Percentiles rank a stretch among this genome's conserved stretches.
phyloP scores from a whole-genome alignment of 1,284 basidiomycete genomes.

The Apiotrichum gamsii region DNA sequence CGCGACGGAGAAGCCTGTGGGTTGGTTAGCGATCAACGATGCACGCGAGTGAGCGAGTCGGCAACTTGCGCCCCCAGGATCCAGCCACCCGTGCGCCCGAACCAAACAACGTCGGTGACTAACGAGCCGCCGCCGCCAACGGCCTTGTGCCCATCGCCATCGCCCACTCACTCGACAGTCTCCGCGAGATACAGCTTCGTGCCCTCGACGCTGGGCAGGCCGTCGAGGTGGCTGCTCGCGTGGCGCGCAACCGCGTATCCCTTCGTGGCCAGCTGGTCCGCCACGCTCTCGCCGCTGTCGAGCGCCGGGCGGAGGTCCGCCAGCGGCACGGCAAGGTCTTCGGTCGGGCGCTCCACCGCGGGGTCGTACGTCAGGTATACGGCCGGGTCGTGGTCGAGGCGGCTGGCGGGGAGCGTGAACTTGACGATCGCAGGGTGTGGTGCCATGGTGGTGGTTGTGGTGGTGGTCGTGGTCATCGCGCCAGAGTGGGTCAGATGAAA shows the following conservation, averaged over 20 bases:
- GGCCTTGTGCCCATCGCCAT: not conserved
- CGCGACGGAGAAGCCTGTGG: slow-evolving; percentile 19
- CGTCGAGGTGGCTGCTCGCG: slow-evolving; percentile 10
- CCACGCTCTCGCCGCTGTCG: not conserved
- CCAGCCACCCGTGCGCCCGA: too few relatives aligned
- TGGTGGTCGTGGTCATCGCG: not conserved
- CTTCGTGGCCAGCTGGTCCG: slow-evolving; percentile 22
- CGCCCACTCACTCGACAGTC: slow-evolving; percentile 22
- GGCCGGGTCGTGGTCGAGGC: slow-evolving; percentile 18
- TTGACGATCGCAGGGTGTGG: slow-evolving; percentile 22
- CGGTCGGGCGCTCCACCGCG: slow-evolving; percentile 18
- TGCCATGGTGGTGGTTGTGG: not conserved
- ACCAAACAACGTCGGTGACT: too few relatives aligned
- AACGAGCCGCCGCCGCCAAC: too few relatives aligned
- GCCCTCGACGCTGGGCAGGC: slow-evolving; percentile 22
- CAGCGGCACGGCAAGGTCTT: slow-evolving; percentile 22
- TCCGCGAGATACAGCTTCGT: slow-evolving; percentile 29
- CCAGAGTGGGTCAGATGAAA: too few relatives aligned
- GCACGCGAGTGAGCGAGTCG: too few relatives aligned
- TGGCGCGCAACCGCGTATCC: slow-evolving; percentile 31
- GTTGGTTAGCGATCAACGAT: too few relatives aligned
- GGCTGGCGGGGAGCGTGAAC: slow-evolving; percentile 24
- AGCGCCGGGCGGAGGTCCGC: slow-evolving; percentile 25
- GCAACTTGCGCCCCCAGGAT: too few relatives aligned
- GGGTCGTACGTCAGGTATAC: slow-evolving; percentile 20